A percentile compares a stretch with the other conserved stretches of the same genome.
These are phyloP conservation scores for Ciborinia camelliae DNA, from an alignment of 2,329 filamentous ascomycete species.

Conservation along the genomic window DNA sequence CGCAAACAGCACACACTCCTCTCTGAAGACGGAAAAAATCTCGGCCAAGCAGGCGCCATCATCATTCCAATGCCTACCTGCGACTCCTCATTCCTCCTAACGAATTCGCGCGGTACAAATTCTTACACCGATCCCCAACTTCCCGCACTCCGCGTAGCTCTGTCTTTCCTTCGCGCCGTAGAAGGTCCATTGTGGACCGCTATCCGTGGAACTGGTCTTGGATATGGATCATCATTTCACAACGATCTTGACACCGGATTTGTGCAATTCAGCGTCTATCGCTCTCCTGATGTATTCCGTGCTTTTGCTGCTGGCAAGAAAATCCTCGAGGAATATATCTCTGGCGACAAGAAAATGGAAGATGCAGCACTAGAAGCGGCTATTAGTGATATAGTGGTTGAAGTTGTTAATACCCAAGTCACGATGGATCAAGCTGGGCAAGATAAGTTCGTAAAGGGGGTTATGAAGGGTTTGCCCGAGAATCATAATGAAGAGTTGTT, in stretches of 20 bases:
- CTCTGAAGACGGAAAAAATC: slow-evolving; percentile 68
- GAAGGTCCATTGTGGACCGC: slow-evolving; percentile 94
- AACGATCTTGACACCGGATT: slow-evolving; percentile 76
- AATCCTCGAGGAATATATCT: slow-evolving; percentile 70
- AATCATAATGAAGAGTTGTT: slow-evolving; percentile 78
- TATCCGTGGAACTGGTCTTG: slow-evolving; percentile 87
- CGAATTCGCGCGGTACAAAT: slow-evolving; percentile 69
- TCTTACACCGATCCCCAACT: slow-evolving; percentile 74
- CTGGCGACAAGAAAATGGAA: slow-evolving; percentile 70
- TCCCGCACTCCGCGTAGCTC: slow-evolving; percentile 81
- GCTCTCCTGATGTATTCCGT: slow-evolving; percentile 83
- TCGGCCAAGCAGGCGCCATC: slow-evolving; percentile 70
- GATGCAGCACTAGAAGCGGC: slow-evolving; percentile 71
- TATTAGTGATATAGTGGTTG: slow-evolving; percentile 82
- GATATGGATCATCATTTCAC: slow-evolving; percentile 80
- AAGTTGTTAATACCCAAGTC: slow-evolving; percentile 81
- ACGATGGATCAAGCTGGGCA: slow-evolving; percentile 80
- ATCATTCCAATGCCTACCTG: slow-evolving; percentile 89
- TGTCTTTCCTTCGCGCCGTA: slow-evolving; percentile 86
- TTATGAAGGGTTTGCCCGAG: slow-evolving; percentile 70
- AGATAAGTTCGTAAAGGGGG: slow-evolving; percentile 78
- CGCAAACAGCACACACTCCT: slow-evolving; percentile 68
- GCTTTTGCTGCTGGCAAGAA: slow-evolving; percentile 75
- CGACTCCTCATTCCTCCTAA: slow-evolving; percentile 84
- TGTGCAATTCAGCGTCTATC: slow-evolving; percentile 81